Evolutionary conservation across 176 grass and related monocot genomes (phyloP).

Genomic region (Neostapfia colusana): DNA sequence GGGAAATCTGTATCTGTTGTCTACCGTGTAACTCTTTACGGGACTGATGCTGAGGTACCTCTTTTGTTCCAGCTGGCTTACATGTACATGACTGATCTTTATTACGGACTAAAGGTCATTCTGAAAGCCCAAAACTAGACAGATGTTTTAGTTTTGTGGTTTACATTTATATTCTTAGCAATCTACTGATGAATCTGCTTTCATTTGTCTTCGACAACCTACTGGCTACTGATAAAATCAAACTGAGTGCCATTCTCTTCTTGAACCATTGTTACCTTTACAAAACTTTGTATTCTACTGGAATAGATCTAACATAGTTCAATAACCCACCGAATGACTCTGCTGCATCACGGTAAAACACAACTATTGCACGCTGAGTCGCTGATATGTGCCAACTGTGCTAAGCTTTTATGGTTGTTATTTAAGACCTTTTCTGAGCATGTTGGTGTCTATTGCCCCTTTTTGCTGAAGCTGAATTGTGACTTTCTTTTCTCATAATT

Average conservation of each 20-base stretch:
- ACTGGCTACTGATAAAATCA: background rate
- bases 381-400: background rate
- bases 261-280: background rate
- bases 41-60: constrained; percentile 89
- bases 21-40: constrained; percentile 88
- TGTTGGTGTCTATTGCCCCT: background rate
- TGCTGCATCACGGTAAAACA: background rate
- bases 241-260: background rate
- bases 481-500: background rate
- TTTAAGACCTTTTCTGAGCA: constrained; percentile 1
- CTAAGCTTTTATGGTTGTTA: background rate
- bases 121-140: background rate
- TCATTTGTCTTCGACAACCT: background rate
- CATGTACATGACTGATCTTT: background rate
- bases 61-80: constrained; percentile 15
- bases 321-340: background rate
- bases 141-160: background rate
- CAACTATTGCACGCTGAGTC: background rate
- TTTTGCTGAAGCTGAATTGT: background rate
- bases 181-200: constrained; percentile 11
- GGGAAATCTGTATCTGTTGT: constrained; percentile 84
- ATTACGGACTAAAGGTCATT: background rate
- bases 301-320: background rate
- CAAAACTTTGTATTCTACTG: background rate
- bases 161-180: background rate